phyloP scores from a whole-genome alignment of 495 filamentous ascomycete genomes.

The Cairneyella variabilis region DNA sequence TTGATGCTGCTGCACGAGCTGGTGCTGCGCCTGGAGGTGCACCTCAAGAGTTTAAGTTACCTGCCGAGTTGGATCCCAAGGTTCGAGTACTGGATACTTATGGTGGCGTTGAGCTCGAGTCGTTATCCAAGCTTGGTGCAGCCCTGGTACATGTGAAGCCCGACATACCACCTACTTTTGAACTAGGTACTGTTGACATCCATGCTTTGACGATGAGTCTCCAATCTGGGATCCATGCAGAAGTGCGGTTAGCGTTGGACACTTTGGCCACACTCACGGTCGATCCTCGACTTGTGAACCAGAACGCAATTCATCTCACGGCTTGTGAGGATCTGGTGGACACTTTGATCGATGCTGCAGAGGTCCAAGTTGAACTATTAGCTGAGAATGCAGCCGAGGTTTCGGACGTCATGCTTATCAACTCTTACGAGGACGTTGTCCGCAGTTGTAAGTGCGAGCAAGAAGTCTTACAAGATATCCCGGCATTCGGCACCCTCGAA shows the following conservation, averaged over 20 bases:
- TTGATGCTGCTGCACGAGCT: conserved; percentile 5
- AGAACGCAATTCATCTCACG: conserved; percentile 63
- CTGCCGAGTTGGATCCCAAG: conserved; percentile 55
- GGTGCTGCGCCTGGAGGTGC: background rate
- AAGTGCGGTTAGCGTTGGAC: conserved; percentile 85
- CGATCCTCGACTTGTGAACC: conserved; percentile 52
- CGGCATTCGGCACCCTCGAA: conserved; percentile 68
- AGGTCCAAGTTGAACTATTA: conserved; percentile 77
- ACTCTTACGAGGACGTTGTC: conserved; percentile 82
- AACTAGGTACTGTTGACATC: conserved; percentile 85
- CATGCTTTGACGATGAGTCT: conserved; percentile 88
- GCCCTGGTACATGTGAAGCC: conserved; percentile 63
- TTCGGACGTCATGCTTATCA: conserved; percentile 75
- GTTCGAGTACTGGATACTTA: conserved; percentile 55
- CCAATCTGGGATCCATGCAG: conserved; percentile 85
- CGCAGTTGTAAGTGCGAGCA: conserved; percentile 71
- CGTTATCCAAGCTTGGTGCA: conserved; percentile 56
- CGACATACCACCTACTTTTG: conserved; percentile 66
- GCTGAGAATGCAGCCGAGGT: conserved; percentile 77
- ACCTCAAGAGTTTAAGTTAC: conserved; percentile 24
- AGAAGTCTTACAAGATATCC: conserved; percentile 62
- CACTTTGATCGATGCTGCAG: conserved; percentile 82
- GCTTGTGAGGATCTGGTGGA: conserved; percentile 88
- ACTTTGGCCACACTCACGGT: conserved; percentile 70
- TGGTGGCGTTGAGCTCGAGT: conserved; percentile 61